A percentile compares a stretch with the other conserved stretches of the same genome.
Evolutionary conservation across 768 basidiomycete genomes (phyloP).

Genomic region (Xerocomus potaroensis): DNA sequence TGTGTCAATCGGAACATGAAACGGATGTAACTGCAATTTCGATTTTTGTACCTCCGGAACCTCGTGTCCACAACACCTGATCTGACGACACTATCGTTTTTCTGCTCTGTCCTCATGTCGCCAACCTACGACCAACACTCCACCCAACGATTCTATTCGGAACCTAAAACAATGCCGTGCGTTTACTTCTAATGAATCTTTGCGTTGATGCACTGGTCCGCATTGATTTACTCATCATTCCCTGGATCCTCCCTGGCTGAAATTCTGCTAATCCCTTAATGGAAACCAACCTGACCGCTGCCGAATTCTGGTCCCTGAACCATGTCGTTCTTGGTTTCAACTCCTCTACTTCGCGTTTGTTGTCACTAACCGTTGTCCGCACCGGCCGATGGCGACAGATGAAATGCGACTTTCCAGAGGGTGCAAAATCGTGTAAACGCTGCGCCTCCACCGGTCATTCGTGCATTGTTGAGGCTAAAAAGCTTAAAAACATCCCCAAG

Average conservation of each 20-base stretch:
- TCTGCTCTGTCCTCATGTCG: slow-evolving; percentile 1
- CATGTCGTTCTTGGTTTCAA: slow-evolving; percentile 6
- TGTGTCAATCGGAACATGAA: slow-evolving; percentile 10
- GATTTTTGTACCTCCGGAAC: slow-evolving; percentile 25
- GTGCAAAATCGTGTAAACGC: slow-evolving; percentile 72
- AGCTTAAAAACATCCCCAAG: slow-evolving; percentile 77
- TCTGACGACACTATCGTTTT: background rate
- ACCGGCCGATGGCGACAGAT: slow-evolving; percentile 45
- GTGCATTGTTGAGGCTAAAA: slow-evolving; percentile 81
- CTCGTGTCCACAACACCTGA: slow-evolving; percentile 17
- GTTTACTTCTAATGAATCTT: slow-evolving; percentile 4
- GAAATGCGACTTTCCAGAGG: slow-evolving; percentile 79
- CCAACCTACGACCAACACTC: background rate
- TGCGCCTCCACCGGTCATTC: slow-evolving; percentile 69
- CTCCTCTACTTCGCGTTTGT: slow-evolving; percentile 1
- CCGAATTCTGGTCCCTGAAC: slow-evolving; percentile 3
- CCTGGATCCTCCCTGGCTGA: slow-evolving; percentile 2
- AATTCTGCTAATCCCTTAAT: slow-evolving; percentile 9
- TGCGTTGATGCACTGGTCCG: background rate
- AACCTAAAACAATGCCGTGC: slow-evolving; percentile 7
- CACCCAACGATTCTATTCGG: too few species aligned
- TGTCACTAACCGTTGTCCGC: slow-evolving; percentile 12
- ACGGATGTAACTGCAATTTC: slow-evolving; percentile 20
- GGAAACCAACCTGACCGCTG: slow-evolving; percentile 7
- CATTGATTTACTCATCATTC: slow-evolving; percentile 3